These are phyloP conservation scores for Austroboletus olivaceoglutinosus DNA, from an alignment of 1,284 basidiomycete species.

Conservation along the genomic window DNA sequence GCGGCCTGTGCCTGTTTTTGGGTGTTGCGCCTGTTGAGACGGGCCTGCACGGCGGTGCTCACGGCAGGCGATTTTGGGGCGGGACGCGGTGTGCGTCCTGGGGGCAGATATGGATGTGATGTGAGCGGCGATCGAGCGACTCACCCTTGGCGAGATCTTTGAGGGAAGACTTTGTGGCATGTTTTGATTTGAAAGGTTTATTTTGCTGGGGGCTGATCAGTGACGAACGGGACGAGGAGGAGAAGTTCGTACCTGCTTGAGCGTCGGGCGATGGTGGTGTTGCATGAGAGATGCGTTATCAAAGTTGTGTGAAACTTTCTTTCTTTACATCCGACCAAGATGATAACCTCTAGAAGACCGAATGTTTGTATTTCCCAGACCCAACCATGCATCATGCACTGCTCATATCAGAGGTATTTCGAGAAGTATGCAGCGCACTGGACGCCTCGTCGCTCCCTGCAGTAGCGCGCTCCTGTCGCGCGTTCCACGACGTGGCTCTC, in stretches of 20 bases:
- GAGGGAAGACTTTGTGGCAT: slow-evolving; percentile 79
- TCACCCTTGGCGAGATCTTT: slow-evolving; percentile 82
- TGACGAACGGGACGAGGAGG: not conserved
- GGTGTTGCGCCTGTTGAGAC: slow-evolving; percentile 71
- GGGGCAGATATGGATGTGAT: not conserved
- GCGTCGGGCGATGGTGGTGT: slow-evolving; percentile 74
- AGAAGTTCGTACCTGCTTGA: slow-evolving; percentile 68
- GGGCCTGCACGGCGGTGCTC: slow-evolving; percentile 51
- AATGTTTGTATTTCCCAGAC: slow-evolving; percentile 1
- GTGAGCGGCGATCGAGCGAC: slow-evolving; percentile 4
- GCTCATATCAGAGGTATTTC: slow-evolving; percentile 20
- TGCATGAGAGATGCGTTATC: slow-evolving; percentile 24
- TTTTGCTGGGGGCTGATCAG: slow-evolving; percentile 60
- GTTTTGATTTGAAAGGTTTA: slow-evolving; percentile 87
- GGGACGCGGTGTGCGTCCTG: slow-evolving; percentile 56
- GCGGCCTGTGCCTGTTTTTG: slow-evolving; percentile 74
- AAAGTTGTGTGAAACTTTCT: not conserved
- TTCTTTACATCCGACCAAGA: no score
- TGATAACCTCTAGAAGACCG: no score
- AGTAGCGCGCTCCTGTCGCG: slow-evolving; percentile 25
- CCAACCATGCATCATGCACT: slow-evolving; percentile 26
- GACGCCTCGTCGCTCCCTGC: slow-evolving; percentile 18
- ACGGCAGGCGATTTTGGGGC: slow-evolving; percentile 48
- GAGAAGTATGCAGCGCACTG: slow-evolving; percentile 16
- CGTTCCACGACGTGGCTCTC: slow-evolving; percentile 22